Evolutionary conservation across 805 yeast species (phyloP).

Genomic region (Blastobotrys chiropterorum): DNA sequence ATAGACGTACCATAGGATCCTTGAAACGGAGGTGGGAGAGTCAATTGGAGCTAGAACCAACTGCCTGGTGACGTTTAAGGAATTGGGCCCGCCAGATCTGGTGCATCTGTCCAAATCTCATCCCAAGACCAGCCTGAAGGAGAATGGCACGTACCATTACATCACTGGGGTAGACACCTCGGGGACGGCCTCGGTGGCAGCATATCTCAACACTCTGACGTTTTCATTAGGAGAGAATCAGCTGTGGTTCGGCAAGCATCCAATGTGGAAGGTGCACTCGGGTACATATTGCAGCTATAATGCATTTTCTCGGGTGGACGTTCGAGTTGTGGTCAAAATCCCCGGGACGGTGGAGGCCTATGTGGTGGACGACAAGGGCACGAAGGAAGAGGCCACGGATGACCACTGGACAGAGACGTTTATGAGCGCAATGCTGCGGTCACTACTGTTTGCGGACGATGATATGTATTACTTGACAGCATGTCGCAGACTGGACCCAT

Average conservation of each 20-base stretch:
- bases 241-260: slow-evolving; percentile 64
- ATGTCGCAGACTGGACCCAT: slow-evolving; percentile 76
- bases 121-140: slow-evolving; percentile 40
- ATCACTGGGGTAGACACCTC: slow-evolving; percentile 49
- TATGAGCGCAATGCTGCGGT: slow-evolving; percentile 66
- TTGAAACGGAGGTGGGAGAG: slow-evolving; percentile 46
- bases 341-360: slow-evolving; percentile 43
- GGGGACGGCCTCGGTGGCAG: slow-evolving; percentile 48
- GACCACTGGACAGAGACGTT: slow-evolving; percentile 44
- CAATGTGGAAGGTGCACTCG: slow-evolving; percentile 36
- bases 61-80: slow-evolving; percentile 38
- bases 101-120: slow-evolving; percentile 43
- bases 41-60: slow-evolving; percentile 47
- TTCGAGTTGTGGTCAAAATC: slow-evolving; percentile 57
- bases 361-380: slow-evolving; percentile 32
- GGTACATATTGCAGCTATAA: slow-evolving; percentile 55
- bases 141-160: slow-evolving; percentile 49
- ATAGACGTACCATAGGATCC: slow-evolving; percentile 29
- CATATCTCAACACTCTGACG: slow-evolving; percentile 46
- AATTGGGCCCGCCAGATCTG: slow-evolving; percentile 73
- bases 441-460: slow-evolving; percentile 72
- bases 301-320: slow-evolving; percentile 64
- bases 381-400: slow-evolving; percentile 29
- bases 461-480: slow-evolving; percentile 75
- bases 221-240: slow-evolving; percentile 47